A percentile compares a stretch with the other conserved stretches of the same genome.
Conservation (phyloP, 108 stramenopile genomes). For the Mediolabrus comicus region DNA sequence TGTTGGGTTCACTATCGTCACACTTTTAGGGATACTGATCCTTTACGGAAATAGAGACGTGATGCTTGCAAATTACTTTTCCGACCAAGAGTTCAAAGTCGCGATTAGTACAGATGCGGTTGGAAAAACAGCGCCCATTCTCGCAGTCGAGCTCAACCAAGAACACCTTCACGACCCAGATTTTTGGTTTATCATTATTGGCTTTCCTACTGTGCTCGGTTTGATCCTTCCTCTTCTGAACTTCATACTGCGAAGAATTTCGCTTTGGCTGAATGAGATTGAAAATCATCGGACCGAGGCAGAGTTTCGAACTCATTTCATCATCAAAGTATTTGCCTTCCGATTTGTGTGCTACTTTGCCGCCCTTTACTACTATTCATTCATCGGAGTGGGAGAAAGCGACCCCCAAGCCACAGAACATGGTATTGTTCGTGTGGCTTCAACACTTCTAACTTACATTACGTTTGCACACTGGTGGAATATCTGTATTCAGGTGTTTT, state of each 20-base stretch:
- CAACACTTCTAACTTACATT: conserved; percentile 75
- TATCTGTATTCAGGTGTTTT: conserved; percentile 78
- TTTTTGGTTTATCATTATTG: conserved; percentile 82
- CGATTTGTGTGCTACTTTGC: conserved; percentile 98
- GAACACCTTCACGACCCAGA: conserved; percentile 71
- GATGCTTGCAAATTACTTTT: conserved; percentile 80
- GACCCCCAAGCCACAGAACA: conserved; percentile 64
- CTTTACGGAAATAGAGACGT: conserved; percentile 85
- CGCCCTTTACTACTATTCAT: conserved; percentile 95
- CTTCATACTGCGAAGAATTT: conserved; percentile 74
- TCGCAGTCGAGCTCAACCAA: conserved; percentile 56
- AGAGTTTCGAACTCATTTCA: conserved; percentile 88
- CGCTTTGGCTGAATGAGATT: conserved; percentile 80
- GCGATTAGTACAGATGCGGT: conserved; percentile 52
- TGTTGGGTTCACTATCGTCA: conserved; percentile 66
- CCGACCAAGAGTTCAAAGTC: conserved; percentile 48
- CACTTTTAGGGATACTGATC: conserved; percentile 77
- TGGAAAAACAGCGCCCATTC: conserved; percentile 51
- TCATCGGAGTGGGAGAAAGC: conserved; percentile 40
- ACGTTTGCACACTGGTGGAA: conserved; percentile 89
- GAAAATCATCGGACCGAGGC: conserved; percentile 97
- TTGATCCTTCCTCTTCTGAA: conserved; percentile 85
- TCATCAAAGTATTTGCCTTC: conserved; percentile 98
- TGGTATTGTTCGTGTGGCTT: conserved; percentile 81
- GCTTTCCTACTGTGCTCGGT: conserved; percentile 81